Percentiles rank a stretch among this genome's conserved stretches.
These are phyloP conservation scores for Pythium coloratum DNA, from an alignment of 352 stramenopile species.

Conservation along the genomic window DNA sequence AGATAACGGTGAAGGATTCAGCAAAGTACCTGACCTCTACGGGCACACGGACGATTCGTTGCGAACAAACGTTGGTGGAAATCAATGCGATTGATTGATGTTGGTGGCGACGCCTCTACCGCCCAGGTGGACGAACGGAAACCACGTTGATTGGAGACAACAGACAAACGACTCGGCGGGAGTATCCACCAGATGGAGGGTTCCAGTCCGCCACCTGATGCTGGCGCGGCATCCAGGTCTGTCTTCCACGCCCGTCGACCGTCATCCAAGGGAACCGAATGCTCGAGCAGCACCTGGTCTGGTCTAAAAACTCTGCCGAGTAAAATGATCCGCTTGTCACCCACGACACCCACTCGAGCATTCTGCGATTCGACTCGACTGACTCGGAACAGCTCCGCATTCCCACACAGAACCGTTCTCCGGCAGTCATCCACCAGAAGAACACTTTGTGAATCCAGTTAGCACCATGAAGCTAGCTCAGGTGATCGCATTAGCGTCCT, in stretches of 20 bases:
- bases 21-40: background rate
- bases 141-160: background rate
- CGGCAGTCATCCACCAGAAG: slow-evolving; percentile 1
- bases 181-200: slow-evolving; percentile 5
- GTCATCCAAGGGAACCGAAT: background rate
- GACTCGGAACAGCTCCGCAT: background rate
- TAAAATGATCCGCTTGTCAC: background rate
- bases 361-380: slow-evolving; percentile 21
- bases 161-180: background rate
- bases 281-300: background rate
- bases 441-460: background rate
- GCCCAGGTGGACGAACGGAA: background rate
- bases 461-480: slow-evolving; percentile 18
- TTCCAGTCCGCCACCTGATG: background rate
- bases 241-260: background rate
- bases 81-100: background rate
- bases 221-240: background rate
- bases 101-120: background rate
- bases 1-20: background rate
- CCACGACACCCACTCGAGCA: background rate
- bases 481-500: slow-evolving; percentile 13
- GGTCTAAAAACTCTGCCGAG: background rate
- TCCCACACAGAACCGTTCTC: slow-evolving; percentile 7
- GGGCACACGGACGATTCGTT: background rate
- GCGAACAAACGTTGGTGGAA: background rate